Percentiles rank a stretch among this genome's conserved stretches.
Conservation (phyloP, 768 basidiomycete genomes). For the Rhodotorula diobovata region DNA sequence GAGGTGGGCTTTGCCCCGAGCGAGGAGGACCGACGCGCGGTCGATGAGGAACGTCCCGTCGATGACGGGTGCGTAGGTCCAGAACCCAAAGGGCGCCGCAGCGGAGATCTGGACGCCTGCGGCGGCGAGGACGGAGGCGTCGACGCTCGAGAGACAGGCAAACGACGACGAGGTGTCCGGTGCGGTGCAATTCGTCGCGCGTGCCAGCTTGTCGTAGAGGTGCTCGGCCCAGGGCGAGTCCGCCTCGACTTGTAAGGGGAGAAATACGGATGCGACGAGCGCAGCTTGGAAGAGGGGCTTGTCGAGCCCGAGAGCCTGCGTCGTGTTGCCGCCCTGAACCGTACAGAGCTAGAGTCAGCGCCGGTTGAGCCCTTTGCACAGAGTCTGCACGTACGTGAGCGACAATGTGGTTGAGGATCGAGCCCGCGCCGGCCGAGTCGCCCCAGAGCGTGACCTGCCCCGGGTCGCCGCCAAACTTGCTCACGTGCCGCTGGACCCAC, state of each 20-base stretch:
- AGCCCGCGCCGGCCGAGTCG: background rate
- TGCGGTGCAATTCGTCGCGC: too few relatives aligned
- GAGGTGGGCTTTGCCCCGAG: background rate
- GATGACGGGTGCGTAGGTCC: background rate
- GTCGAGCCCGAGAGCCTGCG: background rate
- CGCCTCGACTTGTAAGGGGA: background rate
- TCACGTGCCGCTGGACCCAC: conserved; percentile 54
- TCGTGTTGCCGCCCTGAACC: background rate
- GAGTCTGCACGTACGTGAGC: too few relatives aligned
- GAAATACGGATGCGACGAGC: background rate
- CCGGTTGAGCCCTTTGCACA: too few relatives aligned
- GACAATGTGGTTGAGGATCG: background rate
- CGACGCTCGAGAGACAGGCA: too few relatives aligned
- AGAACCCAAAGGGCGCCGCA: background rate
- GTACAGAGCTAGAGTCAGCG: too few relatives aligned
- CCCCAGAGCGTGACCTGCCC: conserved; percentile 6
- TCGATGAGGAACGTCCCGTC: background rate
- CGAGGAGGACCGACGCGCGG: background rate
- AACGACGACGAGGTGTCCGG: too few relatives aligned
- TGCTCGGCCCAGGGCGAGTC: background rate
- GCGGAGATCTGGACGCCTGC: too few relatives aligned
- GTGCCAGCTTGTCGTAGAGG: too few relatives aligned
- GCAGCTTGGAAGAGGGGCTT: background rate
- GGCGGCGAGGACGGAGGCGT: too few relatives aligned
- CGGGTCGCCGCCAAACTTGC: conserved; percentile 9